These are phyloP conservation scores for Annulohypoxylon truncatum DNA, from an alignment of 2,329 filamentous ascomycete genomes.

Conservation along the genomic window DNA sequence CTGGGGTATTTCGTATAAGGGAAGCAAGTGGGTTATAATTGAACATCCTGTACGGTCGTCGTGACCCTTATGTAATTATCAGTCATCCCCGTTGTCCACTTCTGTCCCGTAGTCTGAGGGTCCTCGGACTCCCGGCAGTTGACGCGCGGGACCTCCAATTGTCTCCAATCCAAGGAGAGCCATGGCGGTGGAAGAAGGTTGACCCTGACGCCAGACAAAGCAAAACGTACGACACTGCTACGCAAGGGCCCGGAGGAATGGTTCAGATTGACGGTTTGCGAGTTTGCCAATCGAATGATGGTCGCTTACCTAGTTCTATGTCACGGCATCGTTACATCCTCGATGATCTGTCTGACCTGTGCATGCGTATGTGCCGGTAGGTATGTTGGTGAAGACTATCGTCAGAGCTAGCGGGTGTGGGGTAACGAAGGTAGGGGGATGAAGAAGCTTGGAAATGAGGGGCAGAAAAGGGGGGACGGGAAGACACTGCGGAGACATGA, in stretches of 20 bases:
- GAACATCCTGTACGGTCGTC: conserved; percentile 1
- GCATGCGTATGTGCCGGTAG: neutral
- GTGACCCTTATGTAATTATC: conserved; percentile 46
- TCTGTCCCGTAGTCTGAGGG: conserved; percentile 12
- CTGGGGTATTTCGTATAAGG: neutral
- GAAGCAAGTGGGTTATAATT: conserved; percentile 1
- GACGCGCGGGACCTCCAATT: conserved; percentile 17
- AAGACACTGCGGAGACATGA: conserved; percentile 9
- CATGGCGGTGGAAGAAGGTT: conserved; percentile 39
- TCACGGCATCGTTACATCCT: conserved; percentile 6
- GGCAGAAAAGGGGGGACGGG: neutral
- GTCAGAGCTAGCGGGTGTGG: conserved; percentile 18
- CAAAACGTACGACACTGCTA: neutral
- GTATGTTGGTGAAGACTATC: neutral
- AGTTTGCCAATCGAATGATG: neutral
- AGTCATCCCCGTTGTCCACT: conserved; percentile 37
- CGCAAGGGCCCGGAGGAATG: conserved; percentile 7
- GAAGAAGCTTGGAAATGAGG: neutral
- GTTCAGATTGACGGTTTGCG: neutral
- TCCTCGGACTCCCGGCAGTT: conserved; percentile 42
- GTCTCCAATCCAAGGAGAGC: conserved; percentile 8
- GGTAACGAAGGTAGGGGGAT: conserved; percentile 10
- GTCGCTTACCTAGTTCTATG: neutral
- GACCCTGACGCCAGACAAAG: conserved; percentile 27
- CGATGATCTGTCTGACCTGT: neutral